Conservation (phyloP, 2,329 filamentous ascomycete species). For the Cadophora sp. region DNA sequence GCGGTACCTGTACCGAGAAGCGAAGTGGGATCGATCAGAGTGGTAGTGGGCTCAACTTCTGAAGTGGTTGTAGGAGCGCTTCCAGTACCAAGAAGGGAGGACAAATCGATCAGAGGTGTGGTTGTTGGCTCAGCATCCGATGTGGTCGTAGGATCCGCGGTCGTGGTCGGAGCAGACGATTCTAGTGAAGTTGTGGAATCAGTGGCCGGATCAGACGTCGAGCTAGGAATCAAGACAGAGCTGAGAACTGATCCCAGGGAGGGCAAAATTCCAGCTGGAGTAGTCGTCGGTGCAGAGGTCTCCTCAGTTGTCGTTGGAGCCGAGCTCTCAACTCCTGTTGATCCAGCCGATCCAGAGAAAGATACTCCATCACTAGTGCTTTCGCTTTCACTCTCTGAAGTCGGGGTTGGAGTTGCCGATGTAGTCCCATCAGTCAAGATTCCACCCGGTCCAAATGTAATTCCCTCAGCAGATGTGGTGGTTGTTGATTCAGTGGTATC, state of each 20-base stretch:
- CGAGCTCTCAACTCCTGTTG: conserved; percentile 1
- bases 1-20: neutral
- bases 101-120: conserved; percentile 6
- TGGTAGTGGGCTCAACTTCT: neutral
- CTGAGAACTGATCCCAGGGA: neutral
- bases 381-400: neutral
- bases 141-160: neutral
- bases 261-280: conserved; percentile 12
- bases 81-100: neutral
- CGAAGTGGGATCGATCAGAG: conserved; percentile 9
- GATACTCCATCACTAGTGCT: conserved; percentile 25
- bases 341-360: conserved; percentile 27
- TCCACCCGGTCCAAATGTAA: conserved; percentile 42
- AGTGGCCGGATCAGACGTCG: neutral
- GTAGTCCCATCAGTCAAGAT: conserved; percentile 34
- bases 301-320: conserved; percentile 2
- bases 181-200: neutral
- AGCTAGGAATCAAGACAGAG: neutral
- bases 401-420: conserved; percentile 12
- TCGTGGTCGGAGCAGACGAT: conserved; percentile 6
- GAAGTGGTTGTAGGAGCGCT: neutral
- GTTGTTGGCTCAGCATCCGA: conserved; percentile 9
- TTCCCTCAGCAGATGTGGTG: conserved; percentile 33
- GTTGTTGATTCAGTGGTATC: conserved; percentile 19
- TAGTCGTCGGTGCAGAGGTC: neutral